These are phyloP conservation scores for Solanum chiquidenum DNA, from an alignment of 257 asterid genomes.

Conservation along the genomic window DNA sequence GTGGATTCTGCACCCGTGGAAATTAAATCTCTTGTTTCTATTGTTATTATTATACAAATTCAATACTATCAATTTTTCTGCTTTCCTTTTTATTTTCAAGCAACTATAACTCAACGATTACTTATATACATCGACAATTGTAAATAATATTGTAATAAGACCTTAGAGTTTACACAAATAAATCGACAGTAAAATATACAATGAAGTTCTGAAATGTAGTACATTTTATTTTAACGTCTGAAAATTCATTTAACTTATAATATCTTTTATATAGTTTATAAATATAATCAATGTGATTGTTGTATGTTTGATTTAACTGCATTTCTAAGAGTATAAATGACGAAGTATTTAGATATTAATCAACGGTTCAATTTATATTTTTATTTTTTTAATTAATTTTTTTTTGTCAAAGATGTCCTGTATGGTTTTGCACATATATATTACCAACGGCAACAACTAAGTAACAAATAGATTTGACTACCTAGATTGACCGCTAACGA, in stretches of 20 bases:
- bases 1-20: conserved; percentile 2
- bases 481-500: background rate
- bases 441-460: background rate
- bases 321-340: too few relatives aligned
- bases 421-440: background rate
- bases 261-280: background rate
- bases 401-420: background rate
- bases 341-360: background rate
- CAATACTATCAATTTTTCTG: background rate
- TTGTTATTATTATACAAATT: background rate
- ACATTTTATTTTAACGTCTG: background rate
- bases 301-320: background rate
- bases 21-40: background rate
- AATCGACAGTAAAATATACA: too few relatives aligned
- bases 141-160: background rate
- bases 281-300: background rate
- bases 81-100: background rate
- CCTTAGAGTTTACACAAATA: background rate
- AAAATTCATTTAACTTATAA: background rate
- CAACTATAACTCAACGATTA: background rate
- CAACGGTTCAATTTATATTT: background rate
- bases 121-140: background rate
- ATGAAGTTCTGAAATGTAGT: background rate
- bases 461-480: background rate
- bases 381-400: background rate